phyloP scores from a whole-genome alignment of 768 basidiomycete species.

The Lentinula aciculospora region DNA sequence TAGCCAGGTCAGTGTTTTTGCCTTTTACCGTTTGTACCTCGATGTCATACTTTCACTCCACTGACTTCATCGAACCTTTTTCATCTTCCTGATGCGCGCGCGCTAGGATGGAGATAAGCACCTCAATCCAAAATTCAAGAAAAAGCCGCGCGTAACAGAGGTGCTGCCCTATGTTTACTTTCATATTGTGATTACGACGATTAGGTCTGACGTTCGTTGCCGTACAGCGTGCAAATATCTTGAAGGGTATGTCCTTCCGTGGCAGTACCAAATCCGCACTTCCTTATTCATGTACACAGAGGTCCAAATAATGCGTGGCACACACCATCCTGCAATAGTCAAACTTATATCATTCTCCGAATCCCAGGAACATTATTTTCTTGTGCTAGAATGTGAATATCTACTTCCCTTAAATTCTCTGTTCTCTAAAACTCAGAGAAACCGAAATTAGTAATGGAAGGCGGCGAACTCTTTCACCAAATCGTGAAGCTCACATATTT shows the following conservation, averaged over 20 bases:
- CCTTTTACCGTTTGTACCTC: slow-evolving; percentile 20
- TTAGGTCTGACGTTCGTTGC: slow-evolving; percentile 17
- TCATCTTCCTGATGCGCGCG: slow-evolving; percentile 13
- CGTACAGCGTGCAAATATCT: slow-evolving; percentile 87
- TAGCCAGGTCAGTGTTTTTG: slow-evolving; percentile 76
- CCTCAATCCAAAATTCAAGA: slow-evolving; percentile 91
- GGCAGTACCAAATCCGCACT: neutral
- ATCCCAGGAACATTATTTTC: slow-evolving; percentile 88
- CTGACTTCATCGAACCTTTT: slow-evolving; percentile 10
- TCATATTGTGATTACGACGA: slow-evolving; percentile 15
- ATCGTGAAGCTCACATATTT: slow-evolving; percentile 99
- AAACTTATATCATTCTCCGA: slow-evolving; percentile 91
- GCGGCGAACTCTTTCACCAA: slow-evolving; percentile 97
- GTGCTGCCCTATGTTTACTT: slow-evolving; percentile 46
- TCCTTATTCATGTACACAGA: slow-evolving; percentile 41
- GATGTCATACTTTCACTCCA: slow-evolving; percentile 14
- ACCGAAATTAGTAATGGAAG: slow-evolving; percentile 85
- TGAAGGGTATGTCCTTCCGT: slow-evolving; percentile 63
- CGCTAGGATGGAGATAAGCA: slow-evolving; percentile 87
- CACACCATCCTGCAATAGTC: slow-evolving; percentile 87
- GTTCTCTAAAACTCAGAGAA: slow-evolving; percentile 7
- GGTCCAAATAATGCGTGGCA: slow-evolving; percentile 99
- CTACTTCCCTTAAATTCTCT: neutral
- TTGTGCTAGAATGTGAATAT: slow-evolving; percentile 81
- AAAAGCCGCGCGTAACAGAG: slow-evolving; percentile 97